Conservation (phyloP, 257 asterid genomes). For the Verbascum thapsus region DNA sequence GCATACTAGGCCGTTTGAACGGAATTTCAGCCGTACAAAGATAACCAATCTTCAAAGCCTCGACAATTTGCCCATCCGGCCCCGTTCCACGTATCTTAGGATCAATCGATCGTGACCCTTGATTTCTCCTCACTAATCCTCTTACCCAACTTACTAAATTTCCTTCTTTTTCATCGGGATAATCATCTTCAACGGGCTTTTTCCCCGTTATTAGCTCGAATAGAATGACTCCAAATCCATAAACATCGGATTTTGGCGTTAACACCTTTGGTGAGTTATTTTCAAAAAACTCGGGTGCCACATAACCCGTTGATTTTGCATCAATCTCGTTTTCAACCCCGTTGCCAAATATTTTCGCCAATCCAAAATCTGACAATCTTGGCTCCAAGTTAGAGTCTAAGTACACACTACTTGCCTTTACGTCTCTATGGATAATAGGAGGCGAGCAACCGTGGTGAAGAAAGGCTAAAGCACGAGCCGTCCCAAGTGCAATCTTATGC, state of each 20-base stretch:
- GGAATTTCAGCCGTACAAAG: slow-evolving; percentile 77
- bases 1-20: slow-evolving; percentile 70
- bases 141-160: slow-evolving; percentile 69
- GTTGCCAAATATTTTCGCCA: slow-evolving; percentile 65
- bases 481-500: slow-evolving; percentile 68
- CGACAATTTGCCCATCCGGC: slow-evolving; percentile 51
- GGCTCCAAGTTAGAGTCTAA: slow-evolving; percentile 68
- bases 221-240: slow-evolving; percentile 74
- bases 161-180: slow-evolving; percentile 45
- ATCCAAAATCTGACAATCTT: slow-evolving; percentile 70
- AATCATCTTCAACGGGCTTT: slow-evolving; percentile 56
- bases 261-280: slow-evolving; percentile 44
- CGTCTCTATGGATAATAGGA: slow-evolving; percentile 69
- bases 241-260: slow-evolving; percentile 72
- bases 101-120: slow-evolving; percentile 52
- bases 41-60: slow-evolving; percentile 79
- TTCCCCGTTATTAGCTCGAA: slow-evolving; percentile 74
- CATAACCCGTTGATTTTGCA: slow-evolving; percentile 60
- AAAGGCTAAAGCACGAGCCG: slow-evolving; percentile 77
- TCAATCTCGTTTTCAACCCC: slow-evolving; percentile 55
- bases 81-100: slow-evolving; percentile 62
- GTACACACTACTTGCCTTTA: slow-evolving; percentile 78
- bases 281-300: slow-evolving; percentile 68
- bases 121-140: slow-evolving; percentile 55
- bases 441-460: slow-evolving; percentile 88